Conservation (phyloP, 306 rosid species). For the Dryas alaskensis region DNA sequence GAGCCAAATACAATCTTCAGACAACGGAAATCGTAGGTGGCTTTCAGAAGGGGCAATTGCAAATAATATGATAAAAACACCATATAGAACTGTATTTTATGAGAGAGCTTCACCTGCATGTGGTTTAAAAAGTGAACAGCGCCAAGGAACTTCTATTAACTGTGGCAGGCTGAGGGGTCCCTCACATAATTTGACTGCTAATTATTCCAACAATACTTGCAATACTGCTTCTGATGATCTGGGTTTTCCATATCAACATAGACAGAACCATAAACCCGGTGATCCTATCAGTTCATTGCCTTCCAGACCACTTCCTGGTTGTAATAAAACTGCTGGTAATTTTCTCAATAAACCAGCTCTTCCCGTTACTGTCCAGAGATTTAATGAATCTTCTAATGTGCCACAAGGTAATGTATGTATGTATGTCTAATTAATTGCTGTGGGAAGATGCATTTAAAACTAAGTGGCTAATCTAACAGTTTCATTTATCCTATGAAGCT, state of each 20-base stretch:
- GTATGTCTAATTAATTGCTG: neutral
- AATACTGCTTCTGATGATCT: neutral
- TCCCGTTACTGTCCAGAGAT: neutral
- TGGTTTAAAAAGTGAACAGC: neutral
- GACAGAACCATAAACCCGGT: neutral
- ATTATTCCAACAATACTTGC: neutral
- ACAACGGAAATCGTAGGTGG: neutral
- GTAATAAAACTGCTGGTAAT: neutral
- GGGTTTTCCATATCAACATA: neutral
- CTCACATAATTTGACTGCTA: neutral
- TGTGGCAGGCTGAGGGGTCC: neutral
- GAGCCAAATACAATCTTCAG: neutral
- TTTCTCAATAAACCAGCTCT: neutral
- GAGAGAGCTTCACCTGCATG: neutral
- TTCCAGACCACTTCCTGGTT: neutral
- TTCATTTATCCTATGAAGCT: neutral
- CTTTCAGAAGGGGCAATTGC: neutral
- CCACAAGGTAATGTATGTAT: neutral
- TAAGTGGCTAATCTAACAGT: slow-evolving; percentile 2
- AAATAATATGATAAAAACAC: neutral
- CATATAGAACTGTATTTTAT: neutral
- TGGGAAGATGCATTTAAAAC: neutral
- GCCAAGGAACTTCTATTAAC: neutral
- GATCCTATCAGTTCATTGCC: neutral
- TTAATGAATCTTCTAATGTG: neutral